phyloP scores from a whole-genome alignment of 495 filamentous ascomycete species.

The Podospora tetraspora region DNA sequence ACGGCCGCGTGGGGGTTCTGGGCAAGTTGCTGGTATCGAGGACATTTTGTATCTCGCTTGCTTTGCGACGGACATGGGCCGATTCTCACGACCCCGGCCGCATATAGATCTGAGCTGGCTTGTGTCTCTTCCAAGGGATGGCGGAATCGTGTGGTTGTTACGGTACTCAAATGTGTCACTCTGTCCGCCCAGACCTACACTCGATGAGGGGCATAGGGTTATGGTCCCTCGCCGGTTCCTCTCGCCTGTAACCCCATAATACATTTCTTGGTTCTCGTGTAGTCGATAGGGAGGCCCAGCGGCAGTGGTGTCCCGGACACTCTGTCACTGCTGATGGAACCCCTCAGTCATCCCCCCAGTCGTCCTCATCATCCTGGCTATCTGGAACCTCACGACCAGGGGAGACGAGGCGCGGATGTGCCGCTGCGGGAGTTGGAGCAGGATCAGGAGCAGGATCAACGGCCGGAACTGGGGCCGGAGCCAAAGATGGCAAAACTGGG shows the following conservation, averaged over 20 bases:
- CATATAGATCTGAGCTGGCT: not conserved
- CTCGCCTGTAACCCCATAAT: not conserved
- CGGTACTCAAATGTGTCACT: not conserved
- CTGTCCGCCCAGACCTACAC: not conserved
- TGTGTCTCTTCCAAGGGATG: not conserved
- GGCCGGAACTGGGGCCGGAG: conserved; percentile 11
- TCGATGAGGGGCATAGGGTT: not conserved
- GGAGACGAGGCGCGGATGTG: conserved; percentile 42
- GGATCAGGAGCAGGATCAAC: not conserved
- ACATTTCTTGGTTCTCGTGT: not conserved
- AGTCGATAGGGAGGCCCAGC: not conserved
- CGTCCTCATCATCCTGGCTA: conserved; percentile 49
- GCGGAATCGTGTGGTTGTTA: not conserved
- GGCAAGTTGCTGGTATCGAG: not conserved
- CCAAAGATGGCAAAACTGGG: conserved; percentile 12
- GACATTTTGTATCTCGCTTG: not conserved
- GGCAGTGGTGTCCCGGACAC: not conserved
- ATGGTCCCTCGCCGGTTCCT: not conserved
- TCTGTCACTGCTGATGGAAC: not conserved
- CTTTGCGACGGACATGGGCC: not conserved
- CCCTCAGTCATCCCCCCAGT: conserved; percentile 39
- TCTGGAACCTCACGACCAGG: conserved; percentile 45
- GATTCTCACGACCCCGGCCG: not conserved
- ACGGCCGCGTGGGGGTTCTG: not conserved
- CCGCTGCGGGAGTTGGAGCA: conserved; percentile 26